Conservation (phyloP, 1,284 basidiomycete genomes). For the Malassezia psittaci region DNA sequence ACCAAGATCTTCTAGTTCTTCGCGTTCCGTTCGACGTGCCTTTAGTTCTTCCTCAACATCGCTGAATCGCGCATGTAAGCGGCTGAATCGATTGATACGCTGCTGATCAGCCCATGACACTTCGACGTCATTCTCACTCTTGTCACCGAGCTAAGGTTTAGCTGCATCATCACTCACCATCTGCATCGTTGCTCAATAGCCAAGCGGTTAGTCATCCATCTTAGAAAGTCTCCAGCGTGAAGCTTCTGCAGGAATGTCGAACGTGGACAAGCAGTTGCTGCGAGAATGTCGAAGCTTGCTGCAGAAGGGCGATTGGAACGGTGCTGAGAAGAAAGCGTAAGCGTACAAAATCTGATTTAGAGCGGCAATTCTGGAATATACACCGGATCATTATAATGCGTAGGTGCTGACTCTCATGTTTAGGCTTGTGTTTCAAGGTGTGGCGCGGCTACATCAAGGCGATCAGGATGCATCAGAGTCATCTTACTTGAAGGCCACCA, state of each 20-base stretch:
- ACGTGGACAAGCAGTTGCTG: conserved; percentile 17
- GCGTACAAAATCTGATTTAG: background rate
- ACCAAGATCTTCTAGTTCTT: conserved; percentile 75
- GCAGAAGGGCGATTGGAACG: conserved; percentile 14
- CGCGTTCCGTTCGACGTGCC: conserved; percentile 73
- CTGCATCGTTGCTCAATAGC: background rate
- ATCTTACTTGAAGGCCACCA: conserved; percentile 46
- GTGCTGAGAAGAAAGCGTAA: conserved; percentile 11
- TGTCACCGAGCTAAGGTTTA: conserved; percentile 20
- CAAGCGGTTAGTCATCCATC: background rate
- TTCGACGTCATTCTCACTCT: conserved; percentile 58
- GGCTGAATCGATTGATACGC: conserved; percentile 82
- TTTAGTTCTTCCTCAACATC: conserved; percentile 65
- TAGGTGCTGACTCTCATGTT: conserved; percentile 27
- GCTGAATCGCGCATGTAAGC: conserved; percentile 68
- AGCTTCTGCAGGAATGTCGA: conserved; percentile 9
- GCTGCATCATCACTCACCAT: conserved; percentile 3
- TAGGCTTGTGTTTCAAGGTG: conserved; percentile 20
- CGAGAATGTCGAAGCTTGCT: conserved; percentile 14
- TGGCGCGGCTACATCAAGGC: conserved; percentile 31
- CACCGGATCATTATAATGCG: conserved; percentile 44
- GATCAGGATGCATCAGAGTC: conserved; percentile 26
- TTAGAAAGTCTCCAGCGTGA: background rate
- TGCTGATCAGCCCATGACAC: conserved; percentile 96
- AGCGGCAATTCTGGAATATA: conserved; percentile 26